phyloP scores from a whole-genome alignment of 352 stramenopile species.

The Globisporangium barbulae region DNA sequence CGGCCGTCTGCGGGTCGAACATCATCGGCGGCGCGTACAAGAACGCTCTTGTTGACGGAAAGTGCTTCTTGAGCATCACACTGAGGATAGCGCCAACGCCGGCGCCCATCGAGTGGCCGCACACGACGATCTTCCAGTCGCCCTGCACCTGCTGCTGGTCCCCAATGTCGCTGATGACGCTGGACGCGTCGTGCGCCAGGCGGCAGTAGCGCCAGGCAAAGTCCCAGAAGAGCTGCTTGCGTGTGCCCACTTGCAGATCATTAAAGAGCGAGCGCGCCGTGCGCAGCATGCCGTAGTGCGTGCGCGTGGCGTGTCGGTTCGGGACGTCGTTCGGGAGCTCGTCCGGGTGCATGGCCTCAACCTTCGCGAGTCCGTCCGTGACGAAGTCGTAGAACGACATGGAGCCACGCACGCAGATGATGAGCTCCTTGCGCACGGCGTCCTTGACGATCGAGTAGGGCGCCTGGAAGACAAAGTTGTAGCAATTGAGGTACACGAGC shows the following conservation, averaged over 20 bases:
- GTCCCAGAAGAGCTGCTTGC: conserved; percentile 64
- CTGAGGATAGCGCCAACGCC: conserved; percentile 67
- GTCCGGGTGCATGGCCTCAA: conserved; percentile 51
- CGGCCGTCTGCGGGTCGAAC: conserved; percentile 55
- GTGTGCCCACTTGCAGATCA: conserved; percentile 54
- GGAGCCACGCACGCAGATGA: conserved; percentile 71
- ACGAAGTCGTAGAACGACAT: conserved; percentile 81
- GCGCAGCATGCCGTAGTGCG: conserved; percentile 72
- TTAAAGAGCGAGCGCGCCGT: conserved; percentile 61
- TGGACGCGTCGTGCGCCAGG: background rate
- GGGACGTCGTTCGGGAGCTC: conserved; percentile 56
- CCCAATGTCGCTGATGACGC: conserved; percentile 4
- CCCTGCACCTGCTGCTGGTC: conserved; percentile 16
- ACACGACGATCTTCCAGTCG: conserved; percentile 66
- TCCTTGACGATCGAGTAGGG: conserved; percentile 79
- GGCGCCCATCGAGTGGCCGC: conserved; percentile 82
- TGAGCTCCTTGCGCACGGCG: conserved; percentile 52
- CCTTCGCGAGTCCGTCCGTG: conserved; percentile 65
- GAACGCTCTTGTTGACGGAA: conserved; percentile 51
- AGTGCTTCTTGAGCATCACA: conserved; percentile 57
- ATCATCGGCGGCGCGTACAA: conserved; percentile 64
- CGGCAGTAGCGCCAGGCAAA: conserved; percentile 53
- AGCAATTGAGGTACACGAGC: conserved; percentile 77
- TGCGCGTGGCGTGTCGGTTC: conserved; percentile 40
- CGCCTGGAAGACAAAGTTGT: conserved; percentile 75